phyloP scores from a whole-genome alignment of 108 stramenopile species.

The Mediolabrus comicus region DNA sequence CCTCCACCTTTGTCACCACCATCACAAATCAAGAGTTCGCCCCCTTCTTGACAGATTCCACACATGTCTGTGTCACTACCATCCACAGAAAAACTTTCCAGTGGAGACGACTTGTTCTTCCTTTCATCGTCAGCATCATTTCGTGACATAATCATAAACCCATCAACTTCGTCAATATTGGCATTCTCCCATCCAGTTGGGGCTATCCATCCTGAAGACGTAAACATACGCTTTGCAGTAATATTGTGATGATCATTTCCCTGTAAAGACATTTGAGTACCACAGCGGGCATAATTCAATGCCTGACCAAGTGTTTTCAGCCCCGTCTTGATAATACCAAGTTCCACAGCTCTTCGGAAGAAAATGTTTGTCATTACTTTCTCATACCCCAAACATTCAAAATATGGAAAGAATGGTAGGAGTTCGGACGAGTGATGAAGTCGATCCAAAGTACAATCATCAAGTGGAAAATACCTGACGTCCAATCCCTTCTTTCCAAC shows the following conservation, averaged over 20 bases:
- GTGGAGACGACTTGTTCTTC: too few species aligned
- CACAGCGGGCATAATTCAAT: conserved; percentile 20
- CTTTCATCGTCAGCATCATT: background rate
- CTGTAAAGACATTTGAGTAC: conserved; percentile 12
- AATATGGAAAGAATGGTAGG: conserved; percentile 38
- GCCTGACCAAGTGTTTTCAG: conserved; percentile 40
- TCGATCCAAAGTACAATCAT: conserved; percentile 1
- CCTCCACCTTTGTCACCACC: background rate
- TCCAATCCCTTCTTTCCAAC: background rate
- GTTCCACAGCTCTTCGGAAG: conserved; percentile 25
- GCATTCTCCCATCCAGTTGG: conserved; percentile 38
- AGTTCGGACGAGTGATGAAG: conserved; percentile 2
- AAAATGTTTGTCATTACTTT: conserved; percentile 4
- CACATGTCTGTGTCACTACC: background rate
- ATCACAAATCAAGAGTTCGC: background rate
- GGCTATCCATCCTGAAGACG: conserved; percentile 20
- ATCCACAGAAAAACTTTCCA: background rate
- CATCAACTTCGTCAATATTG: conserved; percentile 30
- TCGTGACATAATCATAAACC: conserved; percentile 31
- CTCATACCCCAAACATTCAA: conserved; percentile 33
- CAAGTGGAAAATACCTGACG: conserved; percentile 29
- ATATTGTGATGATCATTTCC: background rate
- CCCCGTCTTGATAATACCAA: conserved; percentile 19
- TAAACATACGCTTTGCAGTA: background rate
- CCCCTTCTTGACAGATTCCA: background rate